Conservation (phyloP, 1,139 yeast species). For the Torulaspora pretoriensis region DNA sequence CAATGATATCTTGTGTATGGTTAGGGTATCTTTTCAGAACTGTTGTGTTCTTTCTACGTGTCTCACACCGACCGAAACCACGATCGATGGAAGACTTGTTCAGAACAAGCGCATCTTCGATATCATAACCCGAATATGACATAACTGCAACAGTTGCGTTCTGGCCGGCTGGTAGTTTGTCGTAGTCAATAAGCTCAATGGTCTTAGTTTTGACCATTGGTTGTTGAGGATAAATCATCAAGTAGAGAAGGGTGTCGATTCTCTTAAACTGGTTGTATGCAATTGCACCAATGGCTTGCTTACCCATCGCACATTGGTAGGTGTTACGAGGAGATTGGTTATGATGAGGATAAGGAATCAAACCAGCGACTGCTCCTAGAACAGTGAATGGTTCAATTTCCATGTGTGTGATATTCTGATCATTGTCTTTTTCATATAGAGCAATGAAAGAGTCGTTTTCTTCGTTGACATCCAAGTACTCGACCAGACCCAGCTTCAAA, state of each 20-base stretch:
- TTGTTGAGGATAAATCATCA: constrained; percentile 98
- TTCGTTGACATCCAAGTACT: constrained; percentile 94
- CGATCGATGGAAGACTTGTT: constrained; percentile 91
- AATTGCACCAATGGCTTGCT: constrained; percentile 98
- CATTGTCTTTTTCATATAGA: constrained; percentile 66
- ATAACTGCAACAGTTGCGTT: constrained; percentile 98
- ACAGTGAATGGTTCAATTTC: constrained; percentile 97
- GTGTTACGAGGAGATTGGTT: constrained; percentile 98
- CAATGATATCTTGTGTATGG: constrained; percentile 84
- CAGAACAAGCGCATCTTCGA: constrained; percentile 95
- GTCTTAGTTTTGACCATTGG: constrained; percentile 99
- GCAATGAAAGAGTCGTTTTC: constrained; percentile 96
- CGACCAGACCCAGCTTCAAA: constrained; percentile 79
- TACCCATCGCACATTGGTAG: constrained; percentile 99
- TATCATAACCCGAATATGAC: constrained; percentile 99
- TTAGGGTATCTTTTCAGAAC: constrained; percentile 87
- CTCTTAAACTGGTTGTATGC: constrained; percentile 95
- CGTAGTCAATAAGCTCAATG: constrained; percentile 90
- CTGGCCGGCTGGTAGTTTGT: constrained; percentile 97
- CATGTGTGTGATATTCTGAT: constrained; percentile 68
- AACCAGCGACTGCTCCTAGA: constrained; percentile 96
- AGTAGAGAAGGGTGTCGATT: constrained; percentile 86
- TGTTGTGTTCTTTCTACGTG: constrained; percentile 87
- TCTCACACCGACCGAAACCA: constrained; percentile 98
- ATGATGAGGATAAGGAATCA: constrained; percentile 99